Evolutionary conservation across 495 filamentous ascomycete genomes (phyloP), one percentile per base, ranked within the genome.

Genomic region (Penicillium verhagenii): DNA sequence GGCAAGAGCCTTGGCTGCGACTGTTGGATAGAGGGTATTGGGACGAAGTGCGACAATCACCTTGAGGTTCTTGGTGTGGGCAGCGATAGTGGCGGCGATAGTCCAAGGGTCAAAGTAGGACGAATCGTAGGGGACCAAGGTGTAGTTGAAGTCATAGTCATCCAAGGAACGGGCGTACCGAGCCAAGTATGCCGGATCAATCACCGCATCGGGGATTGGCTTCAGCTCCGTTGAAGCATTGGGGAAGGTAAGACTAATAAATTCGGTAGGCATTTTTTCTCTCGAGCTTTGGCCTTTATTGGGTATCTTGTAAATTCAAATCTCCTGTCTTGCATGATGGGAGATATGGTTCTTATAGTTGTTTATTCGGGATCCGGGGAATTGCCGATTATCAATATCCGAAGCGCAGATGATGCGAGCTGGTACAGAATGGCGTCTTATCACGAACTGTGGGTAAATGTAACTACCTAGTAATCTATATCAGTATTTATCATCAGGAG

Each of bases 21-120:
- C 78, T 11, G 79, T 82, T 21, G 79, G 79, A 47, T 79, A 80
- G 2, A 81, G 56, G 0, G 79, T 82, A 60, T 82, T 82, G 13
- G 79, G 79, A 0, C 78, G 74, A n/a, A 82, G 72, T 0, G 79
- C 79, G 49, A 82, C 80, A 62, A 82, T 82, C 28, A 82, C 63
- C 53, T 81, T 82, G 52, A 82, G 54, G 13, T 80, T 76, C 47
- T 80, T 80, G 38, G 79, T 82, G 25, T 61, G 68, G 0, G 79
- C 63, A 1, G 73, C 71, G 51, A 82, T 81, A 29, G 78, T 82
- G 2, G 79, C 76, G 26, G 73, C 79, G 26, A 72, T 61, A 3
- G 79, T 82, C 50, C 71, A 82, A 1, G 79, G 79, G 55, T 82
- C 79, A 50, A 69, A 79, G 33, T 57, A 77, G 6, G 73, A 73